These are phyloP conservation scores for Penicillium polonicum DNA, from an alignment of 2,329 filamentous ascomycete species.

Conservation along the genomic window DNA sequence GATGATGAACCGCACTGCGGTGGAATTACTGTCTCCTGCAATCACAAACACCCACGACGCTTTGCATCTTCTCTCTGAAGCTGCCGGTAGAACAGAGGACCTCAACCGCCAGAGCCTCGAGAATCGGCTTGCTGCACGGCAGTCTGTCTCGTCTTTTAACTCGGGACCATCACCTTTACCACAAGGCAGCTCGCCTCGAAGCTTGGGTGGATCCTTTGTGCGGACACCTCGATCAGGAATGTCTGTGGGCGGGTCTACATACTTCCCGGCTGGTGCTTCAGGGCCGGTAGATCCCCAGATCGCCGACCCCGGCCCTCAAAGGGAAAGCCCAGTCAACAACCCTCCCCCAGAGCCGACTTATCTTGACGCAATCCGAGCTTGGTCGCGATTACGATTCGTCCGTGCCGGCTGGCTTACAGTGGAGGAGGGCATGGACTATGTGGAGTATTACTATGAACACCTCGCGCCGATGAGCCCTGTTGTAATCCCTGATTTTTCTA, in stretches of 20 bases:
- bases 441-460: conserved; percentile 93
- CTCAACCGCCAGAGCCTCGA: conserved; percentile 50
- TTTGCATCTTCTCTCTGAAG: conserved; percentile 85
- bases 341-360: conserved; percentile 37
- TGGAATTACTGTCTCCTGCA: conserved; percentile 60
- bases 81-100: conserved; percentile 58
- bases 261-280: conserved; percentile 42
- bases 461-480: conserved; percentile 91
- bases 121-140: conserved; percentile 44
- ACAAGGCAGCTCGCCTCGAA: conserved; percentile 36
- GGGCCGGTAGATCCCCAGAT: conserved; percentile 30
- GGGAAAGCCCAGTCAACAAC: conserved; percentile 27
- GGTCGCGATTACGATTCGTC: conserved; percentile 92
- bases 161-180: conserved; percentile 39
- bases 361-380: conserved; percentile 74
- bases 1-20: conserved; percentile 60
- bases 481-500: conserved; percentile 83
- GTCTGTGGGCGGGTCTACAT: conserved; percentile 50
- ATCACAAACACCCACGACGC: conserved; percentile 93
- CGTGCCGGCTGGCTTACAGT: conserved; percentile 95
- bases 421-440: conserved; percentile 87
- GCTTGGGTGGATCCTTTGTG: conserved; percentile 36
- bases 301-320: conserved; percentile 27
- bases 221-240: conserved; percentile 42
- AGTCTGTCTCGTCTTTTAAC: conserved; percentile 42